Evolutionary conservation across 2,329 filamentous ascomycete genomes (phyloP), one percentile per base, ranked within the genome.

Genomic region (Teratosphaeria viscida): DNA sequence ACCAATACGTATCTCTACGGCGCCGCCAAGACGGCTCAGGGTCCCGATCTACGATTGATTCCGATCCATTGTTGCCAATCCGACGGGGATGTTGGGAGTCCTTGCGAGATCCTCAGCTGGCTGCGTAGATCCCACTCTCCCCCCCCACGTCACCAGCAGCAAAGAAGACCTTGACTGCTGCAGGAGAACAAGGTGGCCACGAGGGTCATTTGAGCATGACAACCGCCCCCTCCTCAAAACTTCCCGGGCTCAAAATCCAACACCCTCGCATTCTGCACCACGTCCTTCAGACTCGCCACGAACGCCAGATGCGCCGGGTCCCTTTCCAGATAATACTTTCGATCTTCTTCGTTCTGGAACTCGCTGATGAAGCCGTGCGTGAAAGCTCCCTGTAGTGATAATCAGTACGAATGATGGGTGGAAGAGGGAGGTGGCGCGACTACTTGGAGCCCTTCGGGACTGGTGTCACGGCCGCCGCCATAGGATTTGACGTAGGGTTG

Each of bases 311-410:
- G 87, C 8, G 74, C 80, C 1, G 85, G 84, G 65, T 91, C 88
- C 34, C 83, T 74, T 57, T 81, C 72, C 6, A 87, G 72, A 68
- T 90, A 91, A 66, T 89, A 90, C 61, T 85, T 79, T 54, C 86
- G 77, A 68, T 91, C 87, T 62, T 82, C 80, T 19, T 76, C 76
- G 26, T 71, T 85, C 10, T 80, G 78, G 60, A 91, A 90, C 65
- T 88, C 82, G 26, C 81, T 79, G 1, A 91, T 80, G 63, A 90
- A 90, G 0, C 78, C 85, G 68, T 91, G 87, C 0, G 85, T 85
- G 56, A 86, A 82, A 0, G 81, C 86, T 55, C 80, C 77, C 85
- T 74, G 34, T 16, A 29, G 37, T 39, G 27, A 35, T 54, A 27
- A 52, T 43, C 32, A 27, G n/a, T 32, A 4, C 19, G 3, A 1